Conservation (phyloP, 139 green algal genomes). For the Micractinium sp. region DNA sequence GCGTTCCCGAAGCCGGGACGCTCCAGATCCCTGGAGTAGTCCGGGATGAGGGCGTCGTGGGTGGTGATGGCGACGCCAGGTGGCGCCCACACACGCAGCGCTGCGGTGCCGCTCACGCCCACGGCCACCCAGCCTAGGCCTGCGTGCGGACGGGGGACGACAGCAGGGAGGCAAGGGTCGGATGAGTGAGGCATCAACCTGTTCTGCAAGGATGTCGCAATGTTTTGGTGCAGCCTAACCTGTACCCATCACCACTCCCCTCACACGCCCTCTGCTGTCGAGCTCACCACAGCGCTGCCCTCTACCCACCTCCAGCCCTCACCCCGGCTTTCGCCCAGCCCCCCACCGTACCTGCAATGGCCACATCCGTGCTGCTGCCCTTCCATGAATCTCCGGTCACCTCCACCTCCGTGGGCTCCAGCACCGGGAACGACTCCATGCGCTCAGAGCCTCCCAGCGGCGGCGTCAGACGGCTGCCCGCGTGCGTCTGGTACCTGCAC, state of each 20-base stretch:
- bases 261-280: background rate
- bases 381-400: conserved; percentile 61
- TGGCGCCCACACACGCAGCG: conserved; percentile 83
- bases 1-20: conserved; percentile 78
- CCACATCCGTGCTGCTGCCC: conserved; percentile 63
- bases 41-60: conserved; percentile 84
- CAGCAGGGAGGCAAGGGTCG: too few relatives aligned
- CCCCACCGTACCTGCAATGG: conserved; percentile 58
- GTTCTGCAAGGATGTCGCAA: too few relatives aligned
- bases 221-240: too few relatives aligned
- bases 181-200: too few relatives aligned
- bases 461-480: conserved; percentile 70
- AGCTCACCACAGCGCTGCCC: background rate
- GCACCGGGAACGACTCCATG: conserved; percentile 41
- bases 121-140: conserved; percentile 94
- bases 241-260: too few relatives aligned
- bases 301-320: background rate
- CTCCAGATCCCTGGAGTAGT: conserved; percentile 82
- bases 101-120: conserved; percentile 73
- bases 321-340: background rate
- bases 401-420: conserved; percentile 57
- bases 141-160: conserved; percentile 28
- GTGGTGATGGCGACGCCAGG: conserved; percentile 84
- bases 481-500: conserved; percentile 63
- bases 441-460: conserved; percentile 51